Base-by-base conservation (phyloP, 768 basidiomycete species). In the Leccinum rimulosum region DNA sequence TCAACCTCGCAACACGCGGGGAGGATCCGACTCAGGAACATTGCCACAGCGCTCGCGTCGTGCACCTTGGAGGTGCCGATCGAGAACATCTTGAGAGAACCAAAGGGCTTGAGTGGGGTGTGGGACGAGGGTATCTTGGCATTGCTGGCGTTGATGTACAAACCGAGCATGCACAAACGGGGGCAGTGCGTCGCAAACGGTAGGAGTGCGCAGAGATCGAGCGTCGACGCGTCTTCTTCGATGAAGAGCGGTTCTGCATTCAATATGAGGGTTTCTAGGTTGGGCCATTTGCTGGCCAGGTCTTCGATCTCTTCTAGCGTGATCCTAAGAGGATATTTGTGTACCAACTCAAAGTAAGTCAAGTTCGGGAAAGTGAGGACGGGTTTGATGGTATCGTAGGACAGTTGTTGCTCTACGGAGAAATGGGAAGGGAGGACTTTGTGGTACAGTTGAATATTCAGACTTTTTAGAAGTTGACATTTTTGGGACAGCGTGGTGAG, bases 1-100 rank as follows among this genome's bases (percentile, higher is more conserved):
- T 78, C 76, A 9, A 86, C 52, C 8, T 36, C 52, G 64, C 80
- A 83, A 3, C 67, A 66, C 2, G 75, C 63, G 0, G 84, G 82
- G 38, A 80, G 78, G 4, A 88, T 63, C 19, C 77, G 78, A 62
- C 81, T 81, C 56, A 88, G 74, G 63, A 82, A 85, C 11, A 82
- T 74, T 17, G 85, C 78, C 31, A 81, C 78, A 0, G 77, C 63
- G 4, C 73, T 77, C 5, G 76, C 68, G 14, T 82, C 76, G 2
- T 65, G 50, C 28, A 84, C 77, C 52, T 71, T 69, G 17, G 84
- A 85, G 0, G 82, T 77, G 0, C 85, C 85, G 61, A 86, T 70
- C 15, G 77, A 77, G 11, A 88, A 50, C 8, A 59, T 50, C 2
- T 11, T 35, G 4, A 73, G 68, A 2, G 61, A 54, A 17, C 28